Evolutionary conservation across 169 alveolate species (phyloP).

Genomic region (Plasmodium malariae): DNA sequence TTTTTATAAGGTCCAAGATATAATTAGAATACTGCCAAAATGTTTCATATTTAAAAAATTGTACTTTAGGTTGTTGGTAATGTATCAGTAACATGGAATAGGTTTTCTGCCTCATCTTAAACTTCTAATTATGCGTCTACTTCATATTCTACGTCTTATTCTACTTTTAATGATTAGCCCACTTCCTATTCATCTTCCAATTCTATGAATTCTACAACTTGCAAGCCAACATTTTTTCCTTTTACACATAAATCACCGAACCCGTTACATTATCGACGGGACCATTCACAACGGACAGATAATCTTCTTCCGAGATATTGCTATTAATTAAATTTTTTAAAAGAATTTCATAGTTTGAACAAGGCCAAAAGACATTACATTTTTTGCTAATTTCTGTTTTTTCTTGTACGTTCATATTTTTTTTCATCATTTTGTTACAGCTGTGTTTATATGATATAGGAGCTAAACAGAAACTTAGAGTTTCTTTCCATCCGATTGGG

Average conservation of each 20-base stretch:
- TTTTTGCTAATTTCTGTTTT: constrained; percentile 62
- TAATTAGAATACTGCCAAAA: no score
- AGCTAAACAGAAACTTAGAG: constrained; percentile 58
- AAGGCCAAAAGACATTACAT: constrained; percentile 75
- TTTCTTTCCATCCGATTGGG: constrained; percentile 77
- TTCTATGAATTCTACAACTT: no score
- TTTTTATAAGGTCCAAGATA: no score
- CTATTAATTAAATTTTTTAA: constrained; percentile 50
- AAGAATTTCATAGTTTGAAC: constrained; percentile 68
- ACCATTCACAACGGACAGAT: constrained; percentile 51
- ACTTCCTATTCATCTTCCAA: no score
- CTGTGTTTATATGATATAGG: constrained; percentile 50
- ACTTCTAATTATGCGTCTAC: no score
- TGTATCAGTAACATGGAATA: no score
- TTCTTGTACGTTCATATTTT: constrained; percentile 59
- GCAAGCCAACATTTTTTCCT: no score
- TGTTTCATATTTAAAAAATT: no score
- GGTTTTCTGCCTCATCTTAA: no score
- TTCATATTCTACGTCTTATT: no score
- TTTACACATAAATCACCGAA: constrained; percentile 2
- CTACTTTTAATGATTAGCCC: no score
- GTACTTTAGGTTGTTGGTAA: no score
- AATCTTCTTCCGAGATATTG: constrained; percentile 60
- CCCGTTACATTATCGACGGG: constrained; percentile 72
- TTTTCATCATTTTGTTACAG: constrained; percentile 53